phyloP scores from a whole-genome alignment of 1,284 basidiomycete genomes.

The Microstroma glucosiphilum region DNA sequence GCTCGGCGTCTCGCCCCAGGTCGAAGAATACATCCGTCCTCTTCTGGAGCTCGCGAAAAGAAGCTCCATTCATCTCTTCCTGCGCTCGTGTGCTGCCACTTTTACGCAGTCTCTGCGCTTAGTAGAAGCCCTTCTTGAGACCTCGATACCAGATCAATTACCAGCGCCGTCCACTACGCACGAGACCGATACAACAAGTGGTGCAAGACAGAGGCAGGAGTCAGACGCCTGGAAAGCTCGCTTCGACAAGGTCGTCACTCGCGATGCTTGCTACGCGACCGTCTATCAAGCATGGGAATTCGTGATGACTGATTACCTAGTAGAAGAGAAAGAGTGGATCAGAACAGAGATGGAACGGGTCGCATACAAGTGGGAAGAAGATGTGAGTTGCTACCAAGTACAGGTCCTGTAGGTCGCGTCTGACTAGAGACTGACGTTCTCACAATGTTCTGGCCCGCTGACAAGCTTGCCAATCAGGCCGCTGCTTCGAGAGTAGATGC shows the following conservation, averaged over 20 bases:
- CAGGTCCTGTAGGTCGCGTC: not conserved
- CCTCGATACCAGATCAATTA: not conserved
- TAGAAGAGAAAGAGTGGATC: slow-evolving; percentile 80
- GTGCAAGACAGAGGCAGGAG: not conserved
- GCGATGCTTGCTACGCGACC: slow-evolving; percentile 67
- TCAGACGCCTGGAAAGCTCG: not conserved
- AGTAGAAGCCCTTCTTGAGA: slow-evolving; percentile 57
- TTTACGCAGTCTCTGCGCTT: slow-evolving; percentile 82
- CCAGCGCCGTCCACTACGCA: slow-evolving; percentile 23
- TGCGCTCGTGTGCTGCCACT: slow-evolving; percentile 78
- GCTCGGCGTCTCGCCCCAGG: slow-evolving; percentile 53
- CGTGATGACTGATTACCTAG: slow-evolving; percentile 93
- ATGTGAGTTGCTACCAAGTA: slow-evolving; percentile 53
- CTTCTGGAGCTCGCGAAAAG: slow-evolving; percentile 72
- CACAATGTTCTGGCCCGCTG: slow-evolving; percentile 8
- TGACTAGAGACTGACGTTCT: not conserved
- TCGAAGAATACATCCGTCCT: slow-evolving; percentile 77
- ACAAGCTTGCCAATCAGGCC: slow-evolving; percentile 14
- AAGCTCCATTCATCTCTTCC: slow-evolving; percentile 66
- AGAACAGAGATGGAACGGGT: slow-evolving; percentile 68
- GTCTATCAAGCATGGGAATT: slow-evolving; percentile 82
- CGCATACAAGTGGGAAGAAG: slow-evolving; percentile 71
- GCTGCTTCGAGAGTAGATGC: slow-evolving; percentile 39
- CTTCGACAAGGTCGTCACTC: slow-evolving; percentile 25
- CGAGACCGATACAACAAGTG: not conserved